Conservation (phyloP, 2,329 filamentous ascomycete genomes). For the Colletotrichum musicola region DNA sequence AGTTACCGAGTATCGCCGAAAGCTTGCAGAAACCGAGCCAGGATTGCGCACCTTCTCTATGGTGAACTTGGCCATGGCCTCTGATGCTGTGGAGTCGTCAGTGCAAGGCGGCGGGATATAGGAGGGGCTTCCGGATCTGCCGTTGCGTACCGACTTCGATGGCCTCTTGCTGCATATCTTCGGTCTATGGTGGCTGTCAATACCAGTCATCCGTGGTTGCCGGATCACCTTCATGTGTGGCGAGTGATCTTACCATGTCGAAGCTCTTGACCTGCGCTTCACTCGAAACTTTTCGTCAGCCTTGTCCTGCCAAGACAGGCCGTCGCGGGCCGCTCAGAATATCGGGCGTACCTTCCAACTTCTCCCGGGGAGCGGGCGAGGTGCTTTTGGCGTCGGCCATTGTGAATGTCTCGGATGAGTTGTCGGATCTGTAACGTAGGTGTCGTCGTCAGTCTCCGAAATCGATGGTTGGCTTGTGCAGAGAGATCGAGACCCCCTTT, state of each 20-base stretch:
- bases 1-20: slow-evolving; percentile 24
- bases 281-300: slow-evolving; percentile 30
- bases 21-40: neutral
- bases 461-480: slow-evolving; percentile 2
- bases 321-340: slow-evolving; percentile 7
- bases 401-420: slow-evolving; percentile 5
- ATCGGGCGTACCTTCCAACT: slow-evolving; percentile 75
- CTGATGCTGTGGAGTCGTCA: slow-evolving; percentile 61
- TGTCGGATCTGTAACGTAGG: neutral
- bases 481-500: slow-evolving; percentile 14
- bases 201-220: slow-evolving; percentile 16
- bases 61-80: slow-evolving; percentile 73
- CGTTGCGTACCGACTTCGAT: slow-evolving; percentile 89
- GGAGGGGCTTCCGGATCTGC: slow-evolving; percentile 2
- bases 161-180: slow-evolving; percentile 96
- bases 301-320: slow-evolving; percentile 29
- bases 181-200: slow-evolving; percentile 72
- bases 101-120: slow-evolving; percentile 16
- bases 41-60: slow-evolving; percentile 67
- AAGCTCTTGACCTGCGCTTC: slow-evolving; percentile 97
- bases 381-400: slow-evolving; percentile 56
- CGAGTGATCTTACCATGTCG: slow-evolving; percentile 82
- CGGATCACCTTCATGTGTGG: neutral
- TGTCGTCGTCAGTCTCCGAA: slow-evolving; percentile 15
- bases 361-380: slow-evolving; percentile 71